Evolutionary conservation across 179 eudicot species (phyloP), one percentile per base, ranked within the genome.

Genomic region (Pouteria campechiana): DNA sequence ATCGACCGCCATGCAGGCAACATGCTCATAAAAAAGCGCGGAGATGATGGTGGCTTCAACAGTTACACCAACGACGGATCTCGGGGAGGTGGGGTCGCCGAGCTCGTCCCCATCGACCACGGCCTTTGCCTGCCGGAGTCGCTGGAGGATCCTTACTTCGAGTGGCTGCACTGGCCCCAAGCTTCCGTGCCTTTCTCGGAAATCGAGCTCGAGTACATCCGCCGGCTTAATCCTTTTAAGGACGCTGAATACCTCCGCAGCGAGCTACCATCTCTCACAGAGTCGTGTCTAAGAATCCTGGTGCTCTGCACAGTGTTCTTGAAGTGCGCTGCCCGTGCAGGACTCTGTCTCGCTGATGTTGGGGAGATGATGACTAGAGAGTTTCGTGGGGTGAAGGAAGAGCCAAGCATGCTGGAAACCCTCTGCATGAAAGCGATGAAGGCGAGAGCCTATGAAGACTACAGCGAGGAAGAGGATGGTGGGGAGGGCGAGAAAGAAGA

Each of bases 101-200:
- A 90, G 50, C 87, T 90, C 10, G 68, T 86, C 52, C 98, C 95
- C 1, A 90, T 90, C 21, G 98, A 90, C 60, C 98, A 90, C 13
- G 98, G 93, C 9, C 78, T 90, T 37, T 86, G 98, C 68, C 64
- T 90, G 41, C 98, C 98, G 0, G 95, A 86, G 37, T 70, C 79
- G 64, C 73, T 90, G 4, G 98, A 90, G n/a, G 93, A 86, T 54
- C 95, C 98, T 1, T 90, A 90, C 58, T 90, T 90, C 17, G 98
- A 90, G 61, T 90, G 98, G 98, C 61, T 90, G 42, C 98, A 90
- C 31, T 90, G 98, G 98, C 98, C 98, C 41, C 98, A 90, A 75
- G 81, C 98, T 15, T 70, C 67, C 32, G 68, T 90, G 18, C 98
- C 95, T 6, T 86, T 90, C 27, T 76, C 95, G 0, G 89, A 85